Evolutionary conservation across 2,329 filamentous ascomycete genomes (phyloP), one percentile per base, ranked within the genome.

Genomic region (Hymenotorrendiella dingleyae): DNA sequence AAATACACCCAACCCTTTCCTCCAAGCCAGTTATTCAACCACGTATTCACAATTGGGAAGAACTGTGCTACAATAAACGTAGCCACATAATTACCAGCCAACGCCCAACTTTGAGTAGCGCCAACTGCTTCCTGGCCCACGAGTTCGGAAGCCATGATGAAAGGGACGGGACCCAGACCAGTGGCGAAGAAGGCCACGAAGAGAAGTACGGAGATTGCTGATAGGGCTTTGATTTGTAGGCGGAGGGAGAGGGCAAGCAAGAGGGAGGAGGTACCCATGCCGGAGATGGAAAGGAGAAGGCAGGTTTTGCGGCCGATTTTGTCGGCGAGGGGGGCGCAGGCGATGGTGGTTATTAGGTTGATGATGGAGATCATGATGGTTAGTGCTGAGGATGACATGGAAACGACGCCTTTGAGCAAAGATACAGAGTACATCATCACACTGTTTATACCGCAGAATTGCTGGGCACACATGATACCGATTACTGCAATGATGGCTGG

Each of bases 341-440:
- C 76, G 14, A 86, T 70, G 0, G 93, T 97, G 38, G 86, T 86
- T 55, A 87, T 57, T 26, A 98, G 78, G 65, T 97, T 97, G 60
- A 95, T 77, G 10, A 80, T 74, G 0, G 89, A 95, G 46, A 97
- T 89, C 42, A 86, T 67, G 47, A 97, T 91, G 42, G 91, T 94
- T 40, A 98, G 74, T 1, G 94, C 68, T 0, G 84, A 84, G 0
- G 90, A 91, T 48, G 82, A 88, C 35, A 88, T 78, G 3, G 87
- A 84, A 0, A 98, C 76, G 2, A 97, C 75, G 49, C 81, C 80
- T 23, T 84, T 80, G 11, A 98, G 76, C 1, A 98, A 79, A 1
- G 86, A 89, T 5, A 97, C 93, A 2, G 90, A 94, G 65, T 98
- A 98, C 90, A 98, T 96, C 66, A 97, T 85, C 59, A 97, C 91